Percentiles rank a stretch among this genome's conserved stretches.
Evolutionary conservation across 192 early-diverging fungal genomes (phyloP).

Genomic region (Coemansia sp.): DNA sequence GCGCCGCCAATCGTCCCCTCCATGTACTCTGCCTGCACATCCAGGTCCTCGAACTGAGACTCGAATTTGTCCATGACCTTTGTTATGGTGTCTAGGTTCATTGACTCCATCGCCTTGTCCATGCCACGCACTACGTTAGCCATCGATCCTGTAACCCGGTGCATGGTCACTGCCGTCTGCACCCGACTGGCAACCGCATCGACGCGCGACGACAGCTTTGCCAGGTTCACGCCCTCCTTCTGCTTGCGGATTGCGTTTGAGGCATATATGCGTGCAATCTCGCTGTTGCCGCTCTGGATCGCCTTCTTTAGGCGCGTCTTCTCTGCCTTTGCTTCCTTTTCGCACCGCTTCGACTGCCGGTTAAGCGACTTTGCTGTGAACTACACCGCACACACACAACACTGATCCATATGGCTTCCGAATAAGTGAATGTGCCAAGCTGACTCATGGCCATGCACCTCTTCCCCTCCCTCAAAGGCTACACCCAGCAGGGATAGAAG

Average conservation of each 20-base stretch:
- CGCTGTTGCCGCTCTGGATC: slow-evolving; percentile 88
- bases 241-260: slow-evolving; percentile 97
- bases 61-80: slow-evolving; percentile 99
- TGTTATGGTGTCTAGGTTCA: slow-evolving; percentile 97
- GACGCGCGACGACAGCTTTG: slow-evolving; percentile 84
- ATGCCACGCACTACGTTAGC: slow-evolving; percentile 86
- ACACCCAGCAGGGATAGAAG: background rate
- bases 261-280: slow-evolving; percentile 91
- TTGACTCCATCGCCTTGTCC: slow-evolving; percentile 89
- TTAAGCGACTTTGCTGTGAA: slow-evolving; percentile 89
- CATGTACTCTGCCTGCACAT: slow-evolving; percentile 98
- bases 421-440: too few species aligned
- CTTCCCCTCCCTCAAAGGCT: background rate
- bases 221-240: slow-evolving; percentile 87
- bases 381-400: slow-evolving; percentile 44
- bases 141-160: slow-evolving; percentile 80
- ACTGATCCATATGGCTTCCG: background rate
- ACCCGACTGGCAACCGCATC: slow-evolving; percentile 89
- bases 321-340: slow-evolving; percentile 81
- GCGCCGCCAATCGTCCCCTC: slow-evolving; percentile 88
- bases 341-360: slow-evolving; percentile 78
- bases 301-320: slow-evolving; percentile 90
- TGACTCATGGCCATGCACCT: too few species aligned
- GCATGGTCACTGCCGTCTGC: slow-evolving; percentile 94
- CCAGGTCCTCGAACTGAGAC: slow-evolving; percentile 92